phyloP scores from a whole-genome alignment of 106 monocot species.

The Dendrobium officinale region DNA sequence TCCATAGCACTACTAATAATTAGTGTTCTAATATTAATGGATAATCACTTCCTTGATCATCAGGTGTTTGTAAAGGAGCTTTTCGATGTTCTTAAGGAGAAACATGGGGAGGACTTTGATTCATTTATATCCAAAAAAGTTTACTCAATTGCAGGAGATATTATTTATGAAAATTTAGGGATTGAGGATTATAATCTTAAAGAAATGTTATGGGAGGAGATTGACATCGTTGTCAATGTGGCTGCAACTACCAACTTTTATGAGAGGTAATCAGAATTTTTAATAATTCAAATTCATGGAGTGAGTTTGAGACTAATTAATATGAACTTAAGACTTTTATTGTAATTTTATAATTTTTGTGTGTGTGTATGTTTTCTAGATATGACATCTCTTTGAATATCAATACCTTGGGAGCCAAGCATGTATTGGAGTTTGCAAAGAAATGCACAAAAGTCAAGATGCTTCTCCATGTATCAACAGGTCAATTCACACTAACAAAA shows the following conservation, averaged over 20 bases:
- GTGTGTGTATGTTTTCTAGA: conserved; percentile 5
- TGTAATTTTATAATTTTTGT: neutral
- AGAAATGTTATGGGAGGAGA: conserved; percentile 27
- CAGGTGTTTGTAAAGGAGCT: conserved; percentile 58
- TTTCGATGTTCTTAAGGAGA: conserved; percentile 46
- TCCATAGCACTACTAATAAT: too few species aligned
- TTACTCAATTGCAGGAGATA: conserved; percentile 45
- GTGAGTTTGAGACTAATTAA: too few species aligned
- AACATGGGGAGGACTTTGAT: conserved; percentile 46
- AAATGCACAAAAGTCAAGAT: conserved; percentile 26
- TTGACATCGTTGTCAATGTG: conserved; percentile 53
- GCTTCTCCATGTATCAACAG: conserved; percentile 54
- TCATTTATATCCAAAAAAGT: conserved; percentile 43
- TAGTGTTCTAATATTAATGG: too few species aligned
- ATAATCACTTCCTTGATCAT: neutral
- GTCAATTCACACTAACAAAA: neutral
- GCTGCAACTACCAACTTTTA: conserved; percentile 78
- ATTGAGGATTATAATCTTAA: conserved; percentile 25
- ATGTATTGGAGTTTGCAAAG: conserved; percentile 37
- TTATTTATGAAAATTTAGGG: conserved; percentile 41
- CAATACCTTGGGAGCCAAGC: conserved; percentile 39
- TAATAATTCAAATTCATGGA: neutral
- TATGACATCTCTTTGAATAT: conserved; percentile 40
- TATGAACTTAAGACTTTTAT: too few species aligned
- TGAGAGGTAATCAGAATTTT: conserved; percentile 39